phyloP scores from a whole-genome alignment of 2,329 filamentous ascomycete species.

The Emmonsiellopsis sp. region DNA sequence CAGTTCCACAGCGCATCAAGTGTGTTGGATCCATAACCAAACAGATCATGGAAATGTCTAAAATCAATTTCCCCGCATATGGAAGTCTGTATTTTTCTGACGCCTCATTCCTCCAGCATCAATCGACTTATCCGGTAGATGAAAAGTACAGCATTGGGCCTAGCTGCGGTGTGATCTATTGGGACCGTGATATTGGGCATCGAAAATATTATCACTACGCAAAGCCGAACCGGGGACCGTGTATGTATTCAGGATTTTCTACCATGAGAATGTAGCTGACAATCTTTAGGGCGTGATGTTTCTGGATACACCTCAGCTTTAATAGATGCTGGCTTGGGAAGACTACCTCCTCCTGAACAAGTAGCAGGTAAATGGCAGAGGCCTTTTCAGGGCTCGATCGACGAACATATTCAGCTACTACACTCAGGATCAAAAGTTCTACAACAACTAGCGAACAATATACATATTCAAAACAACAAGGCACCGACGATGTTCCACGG shows the following conservation, averaged over 20 bases:
- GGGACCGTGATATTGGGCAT: conserved; percentile 9
- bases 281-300: conserved; percentile 23
- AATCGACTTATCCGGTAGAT: not conserved
- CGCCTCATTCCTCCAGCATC: conserved; percentile 4
- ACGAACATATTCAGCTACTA: conserved; percentile 24
- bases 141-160: conserved; percentile 1
- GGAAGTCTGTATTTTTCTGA: conserved; percentile 24
- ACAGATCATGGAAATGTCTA: conserved; percentile 1
- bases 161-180: not conserved
- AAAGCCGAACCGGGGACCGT: conserved; percentile 27
- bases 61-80: conserved; percentile 22
- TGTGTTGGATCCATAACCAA: conserved; percentile 1
- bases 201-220: conserved; percentile 22
- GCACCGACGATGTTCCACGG: conserved; percentile 26
- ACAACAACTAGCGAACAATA: conserved; percentile 16
- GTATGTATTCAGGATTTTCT: conserved; percentile 17
- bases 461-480: conserved; percentile 17
- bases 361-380: conserved; percentile 10
- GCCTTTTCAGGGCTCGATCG: conserved; percentile 25
- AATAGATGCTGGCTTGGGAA: conserved; percentile 27
- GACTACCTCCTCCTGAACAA: conserved; percentile 16
- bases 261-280: conserved; percentile 6
- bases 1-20: conserved; percentile 16
- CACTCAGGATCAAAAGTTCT: conserved; percentile 18
- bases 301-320: conserved; percentile 24